Base-by-base conservation (phyloP, 371 early-diverging fungal species). In the Mucor piriformis region DNA sequence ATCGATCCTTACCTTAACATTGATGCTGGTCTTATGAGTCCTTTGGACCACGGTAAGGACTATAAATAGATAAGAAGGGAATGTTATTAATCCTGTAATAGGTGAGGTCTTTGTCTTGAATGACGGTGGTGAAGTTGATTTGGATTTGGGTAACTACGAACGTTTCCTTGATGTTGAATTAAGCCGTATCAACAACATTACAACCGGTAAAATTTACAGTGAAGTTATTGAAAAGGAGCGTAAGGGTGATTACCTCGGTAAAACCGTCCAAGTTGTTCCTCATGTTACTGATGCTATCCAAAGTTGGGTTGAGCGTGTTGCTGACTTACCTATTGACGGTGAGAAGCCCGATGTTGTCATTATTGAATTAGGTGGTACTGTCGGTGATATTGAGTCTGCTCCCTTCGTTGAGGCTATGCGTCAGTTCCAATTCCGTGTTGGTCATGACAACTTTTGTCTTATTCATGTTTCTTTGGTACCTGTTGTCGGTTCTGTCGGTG, bases 1-100 rank as follows among this genome's bases (percentile, higher is more conserved):
- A 99, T 99, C 66, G 99, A 99, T 76, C 99, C 99, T 21, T 99
- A 99, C 79, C 84, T 99, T 58, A 99, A 99, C 87, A 97, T 95
- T 70, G 99, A 99, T 76, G 99, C 99, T 54, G 99, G 99, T 70
- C 93, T 96, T 21, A 82, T 99, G 81, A 91, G 88, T 58, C 99
- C 99, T 59, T 81, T 96, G 50, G 99, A 99, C 77, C 99, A 99
- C 79, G 99, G 98, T 88, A 78, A 33, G 33, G 20, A 21, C 10
- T 11, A 11, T 13, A 6, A 24, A 32, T 50, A 32, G 23, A 37
- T 25, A 50, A 54, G 2, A 21, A 23, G 11, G 23, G 18, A 49
- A 33, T 12, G 11, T 12, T 32, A 44, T 21, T 42, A 42, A n/a
- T 40, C 15, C 2, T 6, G 13, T 16, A 11, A 20, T 59, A 92